These are phyloP conservation scores for Penicillium sp. DNA, from an alignment of 2,329 filamentous ascomycete species.

Conservation along the genomic window DNA sequence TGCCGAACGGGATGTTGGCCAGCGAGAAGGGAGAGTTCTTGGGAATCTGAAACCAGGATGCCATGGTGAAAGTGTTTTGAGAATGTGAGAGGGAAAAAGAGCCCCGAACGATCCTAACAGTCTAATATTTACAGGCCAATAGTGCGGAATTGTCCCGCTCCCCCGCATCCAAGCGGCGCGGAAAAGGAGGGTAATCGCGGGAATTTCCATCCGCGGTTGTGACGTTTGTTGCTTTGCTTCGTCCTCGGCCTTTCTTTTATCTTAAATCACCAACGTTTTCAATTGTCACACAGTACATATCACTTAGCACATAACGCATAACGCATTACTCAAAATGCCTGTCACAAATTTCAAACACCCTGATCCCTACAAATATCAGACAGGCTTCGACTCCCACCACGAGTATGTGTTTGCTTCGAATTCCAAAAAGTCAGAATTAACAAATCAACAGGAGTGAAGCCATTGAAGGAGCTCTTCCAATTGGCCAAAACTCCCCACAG, in stretches of 20 bases:
- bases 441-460: slow-evolving; percentile 67
- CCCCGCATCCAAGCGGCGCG: slow-evolving; percentile 23
- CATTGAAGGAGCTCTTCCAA: slow-evolving; percentile 70
- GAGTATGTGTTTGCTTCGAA: slow-evolving; percentile 58
- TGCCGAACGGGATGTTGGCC: slow-evolving; percentile 80
- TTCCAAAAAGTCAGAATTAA: not conserved
- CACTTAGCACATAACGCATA: not conserved
- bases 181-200: slow-evolving; percentile 21
- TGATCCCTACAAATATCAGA: slow-evolving; percentile 75
- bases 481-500: slow-evolving; percentile 80
- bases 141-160: slow-evolving; percentile 19
- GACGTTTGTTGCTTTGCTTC: not conserved
- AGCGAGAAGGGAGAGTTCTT: slow-evolving; percentile 69
- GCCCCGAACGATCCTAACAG: not conserved
- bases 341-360: slow-evolving; percentile 63
- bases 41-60: slow-evolving; percentile 64
- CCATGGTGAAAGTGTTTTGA: slow-evolving; percentile 34
- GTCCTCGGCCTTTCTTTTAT: not conserved
- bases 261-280: not conserved
- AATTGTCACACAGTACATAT: not conserved
- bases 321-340: slow-evolving; percentile 55
- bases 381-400: slow-evolving; percentile 75
- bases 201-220: slow-evolving; percentile 3
- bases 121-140: not conserved
- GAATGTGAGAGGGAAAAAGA: not conserved